Conservation (phyloP, 345 rosid species). For the Brassica rapa region DNA sequence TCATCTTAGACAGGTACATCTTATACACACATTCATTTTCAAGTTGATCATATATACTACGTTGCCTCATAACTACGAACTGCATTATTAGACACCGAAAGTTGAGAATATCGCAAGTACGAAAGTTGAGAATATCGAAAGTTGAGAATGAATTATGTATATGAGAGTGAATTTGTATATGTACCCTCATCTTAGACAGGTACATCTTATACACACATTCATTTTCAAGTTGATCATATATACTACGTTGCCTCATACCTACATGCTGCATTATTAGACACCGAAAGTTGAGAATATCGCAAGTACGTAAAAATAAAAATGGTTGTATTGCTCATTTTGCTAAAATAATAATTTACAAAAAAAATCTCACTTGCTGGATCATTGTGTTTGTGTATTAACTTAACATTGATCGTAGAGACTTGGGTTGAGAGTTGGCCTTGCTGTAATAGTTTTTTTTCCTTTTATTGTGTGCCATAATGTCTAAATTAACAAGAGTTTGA, state of each 20-base stretch:
- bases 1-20: not conserved
- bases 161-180: not conserved
- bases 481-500: not conserved
- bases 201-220: not conserved
- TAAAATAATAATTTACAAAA: not conserved
- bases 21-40: not conserved
- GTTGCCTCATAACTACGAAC: slow-evolving; percentile 11
- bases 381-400: slow-evolving; percentile 14
- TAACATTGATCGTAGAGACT: not conserved
- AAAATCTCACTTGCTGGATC: slow-evolving; percentile 5
- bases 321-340: not conserved
- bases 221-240: slow-evolving; percentile 9
- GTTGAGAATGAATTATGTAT: no score
- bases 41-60: not conserved
- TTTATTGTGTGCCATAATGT: not conserved
- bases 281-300: not conserved
- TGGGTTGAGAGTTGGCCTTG: slow-evolving; percentile 3
- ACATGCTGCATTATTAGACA: slow-evolving; percentile 22
- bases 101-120: not conserved
- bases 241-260: not conserved
- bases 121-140: no score
- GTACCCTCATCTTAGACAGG: not conserved
- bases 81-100: slow-evolving; percentile 5
- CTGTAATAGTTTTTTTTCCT: slow-evolving; percentile 15
- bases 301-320: not conserved